Base-by-base conservation (phyloP, 192 early-diverging fungal genomes). In the Podila epicladia region DNA sequence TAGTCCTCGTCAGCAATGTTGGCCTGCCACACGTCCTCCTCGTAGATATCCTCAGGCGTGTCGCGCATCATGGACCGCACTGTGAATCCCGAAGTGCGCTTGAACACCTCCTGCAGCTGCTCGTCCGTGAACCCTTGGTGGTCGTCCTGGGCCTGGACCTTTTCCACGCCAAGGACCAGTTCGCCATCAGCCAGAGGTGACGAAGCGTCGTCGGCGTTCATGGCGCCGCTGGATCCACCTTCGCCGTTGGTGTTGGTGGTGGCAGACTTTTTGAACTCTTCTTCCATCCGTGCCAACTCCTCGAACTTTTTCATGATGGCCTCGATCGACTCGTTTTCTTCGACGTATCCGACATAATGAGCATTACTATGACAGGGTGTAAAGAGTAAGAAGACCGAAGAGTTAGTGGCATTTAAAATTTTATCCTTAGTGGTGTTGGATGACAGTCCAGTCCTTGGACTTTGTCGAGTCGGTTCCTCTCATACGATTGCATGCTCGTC, bases 241-340 rank as follows among this genome's bases (percentile, higher is more conserved):
- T 45, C 41, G 41, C 41, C 41, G 41, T 45, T 45, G 41, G 41
- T 45, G 41, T 45, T 45, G 41, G 41, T 45, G 41, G 41, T 45
- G 41, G 41, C 76, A 15, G 79, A 65, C 29, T 70, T 72, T 11
- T 85, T 90, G 75, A 95, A 88, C 82, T 98, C 95, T 73, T 89
- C 85, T 72, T 96, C 90, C 82, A 97, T 94, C 5, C 91, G 86
- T 65, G 97, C 97, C 22, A 98, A 89, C 82, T 97, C 96, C 76
- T 97, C 93, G 83, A 98, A 98, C 85, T 98, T 98, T 76, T 95
- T 95, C 97, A 98, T 98, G 69, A 98, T 98, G 7, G 93, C 93
- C 50, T 95, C 97, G 17, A 98, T 92, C 0, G 96, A 96, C 90
- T 98, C 97, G 58, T 92, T 93, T 77, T 98, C 97, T 71, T 97